Evolutionary conservation across 2,329 filamentous ascomycete genomes (phyloP), one percentile per base, ranked within the genome.

Genomic region (Calycina marina): DNA sequence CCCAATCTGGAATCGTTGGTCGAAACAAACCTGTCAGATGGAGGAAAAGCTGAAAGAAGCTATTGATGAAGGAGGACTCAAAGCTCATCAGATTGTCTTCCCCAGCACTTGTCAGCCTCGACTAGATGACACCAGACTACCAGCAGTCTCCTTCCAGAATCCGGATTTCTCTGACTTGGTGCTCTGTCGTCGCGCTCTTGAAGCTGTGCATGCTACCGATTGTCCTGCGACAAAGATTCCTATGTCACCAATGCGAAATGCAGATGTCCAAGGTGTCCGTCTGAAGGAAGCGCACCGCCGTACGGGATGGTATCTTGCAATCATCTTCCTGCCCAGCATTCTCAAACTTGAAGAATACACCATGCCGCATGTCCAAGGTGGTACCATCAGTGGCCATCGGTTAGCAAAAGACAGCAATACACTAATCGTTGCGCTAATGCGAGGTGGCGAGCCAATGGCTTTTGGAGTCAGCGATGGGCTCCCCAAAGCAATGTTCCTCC

Each of bases 371-470:
- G 67, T 75, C 0, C 64, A 69, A 38, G 64, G 60, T 2, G 39
- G 59, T 18, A 5, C 37, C 2, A 60, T 56, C 0, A 45, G 12
- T 0, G 70, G 70, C 0, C 54, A 64, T 42, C 58, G 52, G 5
- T 53, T 77, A 2, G 35, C 26, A 0, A 15, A 62, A 32, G 69
- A 77, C 44, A 5, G 51, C 1, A 32, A 53, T 6, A 76, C 67
- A 0, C 36, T 58, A 1, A 73, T 78, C 28, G 52, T 76, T 1
- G 57, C 70, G 0, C 39, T 77, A n/a, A 77, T 77, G 70, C 65
- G 69, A 6, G 69, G 65, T 2, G 72, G 71, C 6, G 69, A 75
- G 39, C 59, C 70, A 0, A 70, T 78, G 65, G 72, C 72, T 0
- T 48, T 63, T 2, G 71, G 71, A 0, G 56, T 78, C 28, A 67